Evolutionary conservation across 1,284 basidiomycete genomes (phyloP), one percentile per base, ranked within the genome.

Genomic region (Hortiboletus rubellus): DNA sequence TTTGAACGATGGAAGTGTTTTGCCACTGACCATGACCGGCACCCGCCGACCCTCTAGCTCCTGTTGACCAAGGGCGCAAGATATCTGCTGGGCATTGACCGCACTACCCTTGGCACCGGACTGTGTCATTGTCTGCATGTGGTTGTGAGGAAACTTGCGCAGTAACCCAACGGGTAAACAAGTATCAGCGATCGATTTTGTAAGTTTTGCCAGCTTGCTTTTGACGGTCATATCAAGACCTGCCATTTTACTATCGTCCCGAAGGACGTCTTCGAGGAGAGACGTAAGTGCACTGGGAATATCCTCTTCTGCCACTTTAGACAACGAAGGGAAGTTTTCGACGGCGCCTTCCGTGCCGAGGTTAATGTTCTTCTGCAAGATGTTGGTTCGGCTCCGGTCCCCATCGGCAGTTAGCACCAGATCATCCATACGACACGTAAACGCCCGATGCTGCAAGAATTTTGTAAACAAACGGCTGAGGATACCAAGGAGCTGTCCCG

Each of bases 51-150:
- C 97, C 77, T 99, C 97, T 43, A 99, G 81, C 64, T 98, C 96
- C 75, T 99, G 97, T 75, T 98, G 96, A 52, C 97, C 97, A 40
- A 99, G 85, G 37, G 92, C 85, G 66, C 96, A 98, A 40, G 97
- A 98, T 68, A 99, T 99, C 72, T 98, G 96, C 61, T 94, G 91
- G 10, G 94, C 96, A 68, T 99, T 99, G 74, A 99, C 96, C 33
- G 92, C 90, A 63, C 93, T 96, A 60, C 97, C 97, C 76, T 99
- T 99, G 55, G 97, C 97, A 67, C 97, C 97, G 45, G 97, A 98
- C 55, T 94, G 86, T 6, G 96, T 98, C 97, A 99, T 99, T 62
- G 92, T 89, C 75, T 99, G 96, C 97, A 99, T 99, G 84, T 99
- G 91, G 77, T 99, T 99, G 72, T 95, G 87, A 31, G 97, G 97